These are phyloP conservation scores for Exophiala phaeomuriformis DNA, from an alignment of 2,329 filamentous ascomycete genomes.

Conservation along the genomic window DNA sequence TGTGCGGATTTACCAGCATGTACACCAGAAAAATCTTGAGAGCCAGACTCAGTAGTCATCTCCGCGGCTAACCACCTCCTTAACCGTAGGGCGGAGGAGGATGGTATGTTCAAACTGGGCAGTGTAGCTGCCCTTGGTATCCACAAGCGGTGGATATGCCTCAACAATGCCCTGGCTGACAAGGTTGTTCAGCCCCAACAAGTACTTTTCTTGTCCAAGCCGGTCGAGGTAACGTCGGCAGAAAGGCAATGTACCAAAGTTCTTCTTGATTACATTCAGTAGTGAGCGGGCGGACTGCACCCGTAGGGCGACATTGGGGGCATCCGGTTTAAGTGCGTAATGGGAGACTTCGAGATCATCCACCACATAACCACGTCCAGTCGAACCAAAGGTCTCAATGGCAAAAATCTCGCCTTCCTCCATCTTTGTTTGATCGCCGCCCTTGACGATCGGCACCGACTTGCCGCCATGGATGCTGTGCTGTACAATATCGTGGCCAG, in stretches of 20 bases:
- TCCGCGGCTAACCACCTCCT: constrained; percentile 80
- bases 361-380: constrained; percentile 76
- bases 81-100: constrained; percentile 68
- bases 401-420: constrained; percentile 93
- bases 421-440: constrained; percentile 85
- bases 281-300: constrained; percentile 77
- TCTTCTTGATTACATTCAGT: constrained; percentile 86
- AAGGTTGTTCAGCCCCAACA: constrained; percentile 80
- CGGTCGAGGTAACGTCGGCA: constrained; percentile 86
- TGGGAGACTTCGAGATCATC: constrained; percentile 87
- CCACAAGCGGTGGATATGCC: constrained; percentile 79
- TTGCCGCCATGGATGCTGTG: constrained; percentile 90
- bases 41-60: constrained; percentile 63
- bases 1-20: background rate
- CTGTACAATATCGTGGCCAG: constrained; percentile 81
- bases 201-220: constrained; percentile 89
- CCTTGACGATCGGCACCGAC: constrained; percentile 89
- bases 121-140: constrained; percentile 90
- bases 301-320: constrained; percentile 66
- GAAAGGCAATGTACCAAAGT: constrained; percentile 88
- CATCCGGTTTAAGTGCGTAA: constrained; percentile 69
- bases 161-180: constrained; percentile 79
- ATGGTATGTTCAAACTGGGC: constrained; percentile 91
- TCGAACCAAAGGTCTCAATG: constrained; percentile 93
- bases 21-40: background rate